Base-by-base conservation (phyloP, 139 green algal species). In the Chlamydomonas schloesseri region DNA sequence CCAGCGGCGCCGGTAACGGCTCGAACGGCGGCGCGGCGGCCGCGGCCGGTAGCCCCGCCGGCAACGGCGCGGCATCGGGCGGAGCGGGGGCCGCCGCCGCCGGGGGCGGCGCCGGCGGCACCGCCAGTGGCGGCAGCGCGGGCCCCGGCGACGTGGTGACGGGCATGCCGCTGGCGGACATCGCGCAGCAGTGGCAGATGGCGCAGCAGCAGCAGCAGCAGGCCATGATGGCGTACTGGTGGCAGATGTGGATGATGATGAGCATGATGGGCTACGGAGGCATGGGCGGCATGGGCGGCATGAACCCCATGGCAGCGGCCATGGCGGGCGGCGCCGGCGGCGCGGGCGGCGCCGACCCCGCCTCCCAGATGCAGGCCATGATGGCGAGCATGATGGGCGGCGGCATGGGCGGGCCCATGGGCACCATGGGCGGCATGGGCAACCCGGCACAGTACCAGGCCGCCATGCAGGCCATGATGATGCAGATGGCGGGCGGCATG, bases 181-280 rank as follows among this genome's bases (percentile, higher is more conserved):
- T 90, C 79, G 89, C 83, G 17, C 89, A 93, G 87, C 89, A 93
- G 68, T 93, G 87, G 86, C 89, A 91, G 68, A 75, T 88, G 77
- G 82, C 84, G 62, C 87, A 90, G 73, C 83, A 89, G 72, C 87
- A 93, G 73, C n/a, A n/a, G 81, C 87, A n/a, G 78, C 83, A 67
- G 60, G 60, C 60, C 20, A n/a, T n/a, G 0, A 87, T 87, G 4
- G 89, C 89, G 86, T 89, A 88, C 65, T 91, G 80, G 73, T 93
- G 84, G 83, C 89, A 93, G 74, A 88, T 88, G 73, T 91, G 79
- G 76, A 87, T 86, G 87, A 46, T 62, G 37, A 24, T 34, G 4
- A 90, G 58, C 31, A 86, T 91, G 79, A 88, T 82, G 65, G 82
- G 87, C 75, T 46, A 46, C 23, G 70, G 73, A 26, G 37, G 68